phyloP scores from a whole-genome alignment of 2,329 filamentous ascomycete species.

The Elsinoe australis region DNA sequence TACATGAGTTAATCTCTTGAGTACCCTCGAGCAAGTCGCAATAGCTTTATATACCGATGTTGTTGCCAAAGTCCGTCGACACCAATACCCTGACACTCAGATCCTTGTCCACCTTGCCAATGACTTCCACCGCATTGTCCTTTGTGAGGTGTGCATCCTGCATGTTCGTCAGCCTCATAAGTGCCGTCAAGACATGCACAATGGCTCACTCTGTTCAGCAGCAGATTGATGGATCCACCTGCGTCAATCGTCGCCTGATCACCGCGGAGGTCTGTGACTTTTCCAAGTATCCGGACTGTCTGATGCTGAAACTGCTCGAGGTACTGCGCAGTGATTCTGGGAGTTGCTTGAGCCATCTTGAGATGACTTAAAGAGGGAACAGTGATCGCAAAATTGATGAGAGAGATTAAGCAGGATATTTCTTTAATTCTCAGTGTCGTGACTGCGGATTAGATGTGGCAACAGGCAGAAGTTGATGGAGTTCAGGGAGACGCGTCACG shows the following conservation, averaged over 20 bases:
- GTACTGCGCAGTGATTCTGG: conserved; percentile 73
- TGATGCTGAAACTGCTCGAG: conserved; percentile 64
- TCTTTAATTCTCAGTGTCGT: not conserved
- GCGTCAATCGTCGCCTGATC: conserved; percentile 75
- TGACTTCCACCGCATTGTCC: conserved; percentile 65
- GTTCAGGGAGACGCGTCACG: conserved; percentile 15
- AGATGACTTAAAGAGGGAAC: not conserved
- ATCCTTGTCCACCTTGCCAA: conserved; percentile 72
- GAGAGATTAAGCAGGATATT: not conserved
- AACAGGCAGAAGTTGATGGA: conserved; percentile 5
- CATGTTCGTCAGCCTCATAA: not conserved
- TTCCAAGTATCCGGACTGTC: conserved; percentile 79
- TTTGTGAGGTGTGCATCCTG: conserved; percentile 64
- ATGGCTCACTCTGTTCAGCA: conserved; percentile 62
- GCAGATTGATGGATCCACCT: conserved; percentile 63
- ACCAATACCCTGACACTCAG: conserved; percentile 62
- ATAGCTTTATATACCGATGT: conserved; percentile 59
- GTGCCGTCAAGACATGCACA: not conserved
- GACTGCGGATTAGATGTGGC: too few species aligned
- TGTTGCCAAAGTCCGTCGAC: conserved; percentile 59
- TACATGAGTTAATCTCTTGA: conserved; percentile 30
- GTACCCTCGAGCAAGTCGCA: not conserved
- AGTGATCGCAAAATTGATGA: not conserved
- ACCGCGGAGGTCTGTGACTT: conserved; percentile 72
- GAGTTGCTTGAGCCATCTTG: conserved; percentile 64